These are phyloP conservation scores for Lepiota venenata DNA, from an alignment of 768 basidiomycete species.

Conservation along the genomic window DNA sequence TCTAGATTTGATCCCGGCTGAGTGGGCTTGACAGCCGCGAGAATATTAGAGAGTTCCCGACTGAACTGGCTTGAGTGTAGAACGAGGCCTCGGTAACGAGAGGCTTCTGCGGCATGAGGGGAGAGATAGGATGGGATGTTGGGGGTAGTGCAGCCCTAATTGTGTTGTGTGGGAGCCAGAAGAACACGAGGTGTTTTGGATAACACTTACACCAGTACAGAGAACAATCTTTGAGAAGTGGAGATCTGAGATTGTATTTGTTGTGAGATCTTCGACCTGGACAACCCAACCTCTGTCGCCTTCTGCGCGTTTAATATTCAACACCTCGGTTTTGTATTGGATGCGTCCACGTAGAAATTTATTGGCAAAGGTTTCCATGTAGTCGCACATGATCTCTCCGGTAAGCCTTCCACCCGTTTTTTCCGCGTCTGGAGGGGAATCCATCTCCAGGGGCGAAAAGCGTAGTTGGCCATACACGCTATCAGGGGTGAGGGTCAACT, in stretches of 20 bases:
- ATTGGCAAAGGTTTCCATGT: slow-evolving; percentile 44
- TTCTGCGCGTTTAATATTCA: slow-evolving; percentile 34
- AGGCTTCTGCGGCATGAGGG: slow-evolving; percentile 28
- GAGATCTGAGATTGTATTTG: slow-evolving; percentile 4
- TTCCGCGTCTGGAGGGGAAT: slow-evolving; percentile 22
- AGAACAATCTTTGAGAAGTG: slow-evolving; percentile 3
- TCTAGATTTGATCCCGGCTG: slow-evolving; percentile 6
- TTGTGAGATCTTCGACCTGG: slow-evolving; percentile 28
- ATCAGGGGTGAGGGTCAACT: neutral
- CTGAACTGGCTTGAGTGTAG: slow-evolving; percentile 51
- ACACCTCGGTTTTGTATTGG: slow-evolving; percentile 36
- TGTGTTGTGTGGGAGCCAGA: neutral
- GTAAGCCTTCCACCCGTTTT: slow-evolving; percentile 34
- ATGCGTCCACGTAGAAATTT: slow-evolving; percentile 29
- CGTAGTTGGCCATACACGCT: slow-evolving; percentile 53
- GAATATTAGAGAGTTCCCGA: slow-evolving; percentile 35
- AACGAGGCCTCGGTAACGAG: slow-evolving; percentile 42
- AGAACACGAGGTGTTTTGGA: neutral
- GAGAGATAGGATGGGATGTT: slow-evolving; percentile 41
- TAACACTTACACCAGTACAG: slow-evolving; percentile 20
- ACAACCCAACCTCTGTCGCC: slow-evolving; percentile 38
- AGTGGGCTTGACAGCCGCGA: slow-evolving; percentile 25
- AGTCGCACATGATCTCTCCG: slow-evolving; percentile 43
- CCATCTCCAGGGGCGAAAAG: slow-evolving; percentile 50
- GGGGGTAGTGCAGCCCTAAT: slow-evolving; percentile 58